Base-by-base conservation (phyloP, 2,329 filamentous ascomycete genomes). In the Sporothrix sp. region DNA sequence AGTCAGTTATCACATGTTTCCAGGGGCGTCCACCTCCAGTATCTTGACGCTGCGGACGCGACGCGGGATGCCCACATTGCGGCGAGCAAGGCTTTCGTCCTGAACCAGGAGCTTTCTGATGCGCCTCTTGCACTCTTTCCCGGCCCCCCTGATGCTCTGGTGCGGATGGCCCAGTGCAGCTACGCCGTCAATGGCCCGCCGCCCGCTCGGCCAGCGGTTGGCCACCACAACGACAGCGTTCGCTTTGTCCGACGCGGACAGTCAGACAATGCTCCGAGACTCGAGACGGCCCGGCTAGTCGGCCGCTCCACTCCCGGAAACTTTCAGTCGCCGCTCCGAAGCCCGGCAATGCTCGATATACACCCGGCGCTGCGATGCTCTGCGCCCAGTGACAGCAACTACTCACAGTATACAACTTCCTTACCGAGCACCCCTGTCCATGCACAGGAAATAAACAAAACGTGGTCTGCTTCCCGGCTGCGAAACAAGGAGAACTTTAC, bases 61-160 rank as follows among this genome's bases (percentile, higher is more conserved):
- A 71, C 76, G 44, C 69, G 76, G 49, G 78, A 84, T 62, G 82
- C 82, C 7, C 74, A 79, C 35, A 71, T 75, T 35, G 82, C 82
- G 20, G 82, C 82, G 7, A 67, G 70, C 30, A 68, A 81, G 58
- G 83, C 82, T 1, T 85, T 78, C 60, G 62, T 67, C 7, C 70
- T 74, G 53, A 74, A 75, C n/a, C 68, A 68, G 49, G 67, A 68
- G 32, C 66, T 69, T 11, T 66, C 60, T 35, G 66, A 59, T 51
- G 60, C 61, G 48, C 53, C 62, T 1, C 50, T 63, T 9, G 38
- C 42, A 4, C 6, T 50, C 7, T 53, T 55, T 32, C 51, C 51
- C 4, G 48, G 42, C 4, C 43, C 44, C 2, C 9, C 45, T 6
- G 13, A 23, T 6, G 23, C 36, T 5, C 28, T 28, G 11, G n/a